Conservation (phyloP, 1,284 basidiomycete species). For the Trichosporon coremiiforme region DNA sequence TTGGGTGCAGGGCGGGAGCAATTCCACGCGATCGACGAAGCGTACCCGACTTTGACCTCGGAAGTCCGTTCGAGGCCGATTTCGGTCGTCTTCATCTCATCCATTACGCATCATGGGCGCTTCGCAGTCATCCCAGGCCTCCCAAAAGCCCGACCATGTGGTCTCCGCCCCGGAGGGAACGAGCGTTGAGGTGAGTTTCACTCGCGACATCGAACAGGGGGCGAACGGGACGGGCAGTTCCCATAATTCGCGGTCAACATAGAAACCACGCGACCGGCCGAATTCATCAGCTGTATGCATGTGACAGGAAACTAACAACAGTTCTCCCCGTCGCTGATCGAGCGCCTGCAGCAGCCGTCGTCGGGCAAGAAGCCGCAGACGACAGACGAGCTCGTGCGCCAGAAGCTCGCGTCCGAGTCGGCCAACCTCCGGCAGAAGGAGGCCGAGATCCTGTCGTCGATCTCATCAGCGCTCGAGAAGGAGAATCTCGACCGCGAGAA, state of each 20-base stretch:
- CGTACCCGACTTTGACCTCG: conserved; percentile 13
- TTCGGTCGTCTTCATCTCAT: conserved; percentile 6
- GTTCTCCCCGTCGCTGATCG: conserved; percentile 54
- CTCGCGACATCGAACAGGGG: too few species aligned
- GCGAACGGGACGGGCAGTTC: neutral
- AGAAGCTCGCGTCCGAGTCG: conserved; percentile 51
- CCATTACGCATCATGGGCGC: conserved; percentile 43
- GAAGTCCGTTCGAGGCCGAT: conserved; percentile 13
- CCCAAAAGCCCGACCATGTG: conserved; percentile 44
- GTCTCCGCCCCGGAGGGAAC: conserved; percentile 46
- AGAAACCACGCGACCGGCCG: neutral
- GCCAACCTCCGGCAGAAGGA: conserved; percentile 53
- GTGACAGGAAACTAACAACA: conserved; percentile 27
- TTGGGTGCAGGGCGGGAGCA: neutral
- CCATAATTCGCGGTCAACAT: neutral
- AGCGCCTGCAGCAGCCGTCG: conserved; percentile 41
- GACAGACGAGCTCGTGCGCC: conserved; percentile 51
- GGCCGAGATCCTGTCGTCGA: conserved; percentile 51
- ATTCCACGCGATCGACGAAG: conserved; percentile 12
- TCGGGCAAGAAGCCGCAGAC: conserved; percentile 25
- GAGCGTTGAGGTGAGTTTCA: conserved; percentile 48
- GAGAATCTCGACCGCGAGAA: conserved; percentile 57
- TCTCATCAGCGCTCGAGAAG: conserved; percentile 55
- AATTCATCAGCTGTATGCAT: neutral
- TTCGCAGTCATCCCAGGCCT: conserved; percentile 44